These are phyloP conservation scores for Phyllosticta citriasiana DNA, from an alignment of 2,329 filamentous ascomycete genomes.

Conservation along the genomic window DNA sequence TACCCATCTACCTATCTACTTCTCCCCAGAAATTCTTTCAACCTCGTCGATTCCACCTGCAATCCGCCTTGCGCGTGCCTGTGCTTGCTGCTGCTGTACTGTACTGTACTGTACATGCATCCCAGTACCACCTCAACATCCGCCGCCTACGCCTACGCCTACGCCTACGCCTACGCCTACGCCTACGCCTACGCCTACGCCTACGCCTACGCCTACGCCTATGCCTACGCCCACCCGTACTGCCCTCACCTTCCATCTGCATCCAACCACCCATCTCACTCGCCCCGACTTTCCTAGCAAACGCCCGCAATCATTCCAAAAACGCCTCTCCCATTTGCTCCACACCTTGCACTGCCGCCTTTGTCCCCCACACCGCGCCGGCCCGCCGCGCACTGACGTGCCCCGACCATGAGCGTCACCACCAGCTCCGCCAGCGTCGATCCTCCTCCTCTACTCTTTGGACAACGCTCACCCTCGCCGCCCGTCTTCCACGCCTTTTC, in stretches of 20 bases:
- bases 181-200: not conserved
- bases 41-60: no score
- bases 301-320: not conserved
- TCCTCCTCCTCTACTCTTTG: conserved; percentile 27
- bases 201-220: not conserved
- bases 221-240: not conserved
- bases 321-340: not conserved
- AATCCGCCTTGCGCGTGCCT: not conserved
- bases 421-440: conserved; percentile 22
- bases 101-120: not conserved
- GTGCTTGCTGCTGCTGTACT: not conserved
- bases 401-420: conserved; percentile 28
- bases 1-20: no score
- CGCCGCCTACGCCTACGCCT: not conserved
- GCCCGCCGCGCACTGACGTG: not conserved
- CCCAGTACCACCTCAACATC: not conserved
- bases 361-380: not conserved
- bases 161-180: not conserved
- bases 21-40: no score
- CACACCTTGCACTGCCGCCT: not conserved
- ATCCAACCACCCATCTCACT: not conserved
- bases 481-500: conserved; percentile 24
- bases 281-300: not conserved
- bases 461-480: conserved; percentile 22
- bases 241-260: not conserved